These are phyloP conservation scores for Sedum album DNA, from an alignment of 164 flowering plant genomes.

Conservation along the genomic window DNA sequence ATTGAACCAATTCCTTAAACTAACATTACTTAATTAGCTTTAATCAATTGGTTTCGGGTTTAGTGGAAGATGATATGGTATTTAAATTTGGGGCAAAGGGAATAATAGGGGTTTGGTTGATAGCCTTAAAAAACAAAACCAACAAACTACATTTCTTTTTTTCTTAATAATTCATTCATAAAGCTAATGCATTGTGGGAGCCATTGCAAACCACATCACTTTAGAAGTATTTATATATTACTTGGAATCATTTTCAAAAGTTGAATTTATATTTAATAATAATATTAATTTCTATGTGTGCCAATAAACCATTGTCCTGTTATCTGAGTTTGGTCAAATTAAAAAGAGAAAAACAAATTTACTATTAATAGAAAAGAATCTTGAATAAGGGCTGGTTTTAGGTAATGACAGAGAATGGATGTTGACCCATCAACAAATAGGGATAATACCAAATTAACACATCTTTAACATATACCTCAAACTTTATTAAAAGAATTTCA, in stretches of 20 bases:
- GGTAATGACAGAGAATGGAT: constrained; percentile 74
- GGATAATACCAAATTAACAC: constrained; percentile 67
- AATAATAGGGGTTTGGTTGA: neutral
- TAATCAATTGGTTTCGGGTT: neutral
- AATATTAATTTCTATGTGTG: too few species aligned
- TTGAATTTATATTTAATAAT: too few species aligned
- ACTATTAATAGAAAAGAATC: constrained; percentile 31
- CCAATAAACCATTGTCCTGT: too few species aligned
- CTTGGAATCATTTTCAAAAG: too few species aligned
- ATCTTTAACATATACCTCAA: constrained; percentile 25
- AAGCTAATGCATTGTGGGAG: neutral
- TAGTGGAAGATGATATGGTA: constrained; percentile 4
- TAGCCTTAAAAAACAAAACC: neutral
- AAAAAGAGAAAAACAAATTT: neutral
- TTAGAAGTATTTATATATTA: too few species aligned
- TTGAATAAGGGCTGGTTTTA: constrained; percentile 57
- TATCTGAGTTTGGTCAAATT: neutral
- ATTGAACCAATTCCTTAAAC: neutral
- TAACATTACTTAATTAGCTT: neutral
- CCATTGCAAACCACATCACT: neutral
- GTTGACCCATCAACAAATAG: constrained; percentile 77
- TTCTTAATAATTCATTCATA: neutral
- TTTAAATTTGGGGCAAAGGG: neutral
- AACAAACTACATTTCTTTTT: neutral
- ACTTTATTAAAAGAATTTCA: neutral